A percentile compares a stretch with the other conserved stretches of the same genome.
Conservation (phyloP, 73 alveolate species). For the Paramecium sonneborni region DNA sequence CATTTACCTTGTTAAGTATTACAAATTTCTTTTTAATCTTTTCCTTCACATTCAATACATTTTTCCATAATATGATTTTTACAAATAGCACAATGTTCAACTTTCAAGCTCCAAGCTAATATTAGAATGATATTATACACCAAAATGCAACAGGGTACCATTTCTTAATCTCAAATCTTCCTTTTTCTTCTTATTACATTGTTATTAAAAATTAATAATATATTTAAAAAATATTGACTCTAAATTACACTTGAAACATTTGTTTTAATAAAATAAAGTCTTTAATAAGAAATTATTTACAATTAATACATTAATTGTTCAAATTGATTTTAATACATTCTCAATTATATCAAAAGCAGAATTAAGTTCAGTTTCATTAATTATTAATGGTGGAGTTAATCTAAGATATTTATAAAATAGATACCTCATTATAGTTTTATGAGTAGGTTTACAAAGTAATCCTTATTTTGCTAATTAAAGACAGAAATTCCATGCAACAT, state of each 20-base stretch:
- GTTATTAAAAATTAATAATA: not conserved
- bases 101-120: constrained; percentile 46
- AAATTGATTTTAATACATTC: not conserved
- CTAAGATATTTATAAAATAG: not conserved
- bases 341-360: not conserved
- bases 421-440: constrained; percentile 83
- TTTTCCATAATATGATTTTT: constrained; percentile 57
- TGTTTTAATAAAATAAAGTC: not conserved
- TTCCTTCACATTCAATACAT: constrained; percentile 49
- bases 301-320: not conserved
- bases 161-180: constrained; percentile 41
- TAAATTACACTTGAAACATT: not conserved
- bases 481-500: constrained; percentile 69
- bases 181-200: not conserved
- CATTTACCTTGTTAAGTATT: not conserved
- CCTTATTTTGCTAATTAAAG: constrained; percentile 74
- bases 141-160: constrained; percentile 63
- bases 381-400: constrained; percentile 92
- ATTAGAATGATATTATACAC: not conserved
- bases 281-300: not conserved
- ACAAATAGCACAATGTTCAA: constrained; percentile 59
- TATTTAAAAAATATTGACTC: not conserved
- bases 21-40: not conserved
- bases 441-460: constrained; percentile 90
- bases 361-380: constrained; percentile 20